Evolutionary conservation across 2,329 filamentous ascomycete genomes (phyloP), one percentile per base, ranked within the genome.

Genomic region (Epichloe aotearoae): DNA sequence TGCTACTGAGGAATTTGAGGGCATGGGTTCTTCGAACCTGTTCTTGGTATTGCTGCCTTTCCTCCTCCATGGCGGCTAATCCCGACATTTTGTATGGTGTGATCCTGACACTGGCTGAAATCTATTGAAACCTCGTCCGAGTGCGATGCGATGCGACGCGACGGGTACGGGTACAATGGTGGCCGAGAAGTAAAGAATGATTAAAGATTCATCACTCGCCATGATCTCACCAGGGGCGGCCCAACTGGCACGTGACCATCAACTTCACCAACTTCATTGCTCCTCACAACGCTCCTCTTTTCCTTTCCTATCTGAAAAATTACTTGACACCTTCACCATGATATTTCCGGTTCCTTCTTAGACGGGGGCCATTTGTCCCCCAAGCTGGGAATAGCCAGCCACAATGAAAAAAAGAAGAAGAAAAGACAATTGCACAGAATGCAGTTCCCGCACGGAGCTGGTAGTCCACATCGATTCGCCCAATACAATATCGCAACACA

Each of bases 31-130:
- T 36, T 23, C 17, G 52, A 57, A 79, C 77, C 69, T 81, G 77
- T 59, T 79, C 76, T 63, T 76, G 71, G 58, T 76, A 80, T 54
- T 73, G 69, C 60, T 70, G 69, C 59, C 71, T 73, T 58, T 80
- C 77, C 39, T 71, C 69, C 58, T 79, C 72, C 51, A 78, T 66
- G 54, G 66, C 68, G 44, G 67, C 62, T 38, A 68, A 51, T 15
- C 61, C 57, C 14, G 63, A 63, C 61, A 66, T 69, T 45, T 44
- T 49, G 36, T 26, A 19, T 37, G 14, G 19, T 20, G n/a, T 23
- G 14, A 11, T 19, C 23, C 36, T 17, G 30, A n/a, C n/a, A 15
- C 38, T 15, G n/a, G 23, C 5, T 26, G 17, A 10, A 33, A 2
- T 2, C 17, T 3, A n/a, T 12, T 36, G 10, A 12, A 36, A 14